Evolutionary conservation across 2,329 filamentous ascomycete genomes (phyloP).

Genomic region (Colletotrichum gloeosporioides): DNA sequence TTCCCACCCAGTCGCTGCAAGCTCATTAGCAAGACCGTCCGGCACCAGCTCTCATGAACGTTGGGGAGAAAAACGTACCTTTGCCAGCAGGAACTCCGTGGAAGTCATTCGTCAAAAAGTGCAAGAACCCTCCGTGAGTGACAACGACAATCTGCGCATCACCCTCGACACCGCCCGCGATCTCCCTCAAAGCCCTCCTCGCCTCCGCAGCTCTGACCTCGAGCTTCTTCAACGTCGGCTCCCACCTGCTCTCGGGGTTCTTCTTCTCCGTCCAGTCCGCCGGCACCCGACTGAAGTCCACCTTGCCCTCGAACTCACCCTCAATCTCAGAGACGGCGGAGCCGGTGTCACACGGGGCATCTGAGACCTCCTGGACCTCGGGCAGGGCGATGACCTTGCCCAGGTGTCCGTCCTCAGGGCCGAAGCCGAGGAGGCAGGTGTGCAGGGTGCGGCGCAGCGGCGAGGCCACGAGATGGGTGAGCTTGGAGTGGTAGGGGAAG

Average conservation of each 20-base stretch:
- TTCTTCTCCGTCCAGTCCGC: slow-evolving; percentile 77
- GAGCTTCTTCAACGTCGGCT: slow-evolving; percentile 57
- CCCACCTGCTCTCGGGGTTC: slow-evolving; percentile 42
- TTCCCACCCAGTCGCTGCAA: slow-evolving; percentile 71
- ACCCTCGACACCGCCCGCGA: slow-evolving; percentile 41
- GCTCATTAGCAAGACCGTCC: neutral
- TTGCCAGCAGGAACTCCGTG: slow-evolving; percentile 55
- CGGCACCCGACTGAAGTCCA: slow-evolving; percentile 68
- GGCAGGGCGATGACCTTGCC: slow-evolving; percentile 68
- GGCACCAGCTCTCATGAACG: neutral
- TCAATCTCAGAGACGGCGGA: slow-evolving; percentile 58
- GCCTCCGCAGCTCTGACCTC: slow-evolving; percentile 65
- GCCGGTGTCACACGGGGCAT: slow-evolving; percentile 79
- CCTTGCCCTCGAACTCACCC: slow-evolving; percentile 64
- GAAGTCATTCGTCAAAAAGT: slow-evolving; percentile 87
- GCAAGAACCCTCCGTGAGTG: slow-evolving; percentile 82
- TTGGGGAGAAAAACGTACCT: slow-evolving; percentile 36
- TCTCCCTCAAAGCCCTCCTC: slow-evolving; percentile 61
- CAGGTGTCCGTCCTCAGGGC: slow-evolving; percentile 44
- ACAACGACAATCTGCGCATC: slow-evolving; percentile 76
- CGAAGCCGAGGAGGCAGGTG: slow-evolving; percentile 76
- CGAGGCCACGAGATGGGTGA: slow-evolving; percentile 78
- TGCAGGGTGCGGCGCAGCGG: slow-evolving; percentile 82
- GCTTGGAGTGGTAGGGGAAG: slow-evolving; percentile 69
- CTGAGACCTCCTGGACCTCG: slow-evolving; percentile 79